phyloP scores from a whole-genome alignment of 192 early-diverging fungal genomes.

The Lobulomyces angularis region DNA sequence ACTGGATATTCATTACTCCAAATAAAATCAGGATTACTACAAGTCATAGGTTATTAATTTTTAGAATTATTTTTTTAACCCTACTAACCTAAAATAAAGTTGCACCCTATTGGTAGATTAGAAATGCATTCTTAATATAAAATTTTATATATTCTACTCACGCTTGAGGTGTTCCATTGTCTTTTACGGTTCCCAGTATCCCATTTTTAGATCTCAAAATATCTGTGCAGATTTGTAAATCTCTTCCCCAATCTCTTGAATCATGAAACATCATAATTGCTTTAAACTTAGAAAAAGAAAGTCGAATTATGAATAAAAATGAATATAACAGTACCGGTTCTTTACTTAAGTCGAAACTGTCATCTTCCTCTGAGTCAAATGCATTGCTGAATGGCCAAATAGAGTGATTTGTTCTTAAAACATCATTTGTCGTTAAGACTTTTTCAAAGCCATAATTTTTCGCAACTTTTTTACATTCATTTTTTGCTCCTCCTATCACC shows the following conservation, averaged over 20 bases:
- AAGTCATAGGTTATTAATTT: background rate
- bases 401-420: constrained; percentile 46
- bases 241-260: constrained; percentile 75
- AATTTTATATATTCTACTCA: constrained; percentile 10
- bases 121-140: constrained; percentile 30
- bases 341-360: constrained; percentile 2
- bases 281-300: constrained; percentile 18
- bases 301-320: constrained; percentile 6
- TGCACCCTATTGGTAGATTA: constrained; percentile 65
- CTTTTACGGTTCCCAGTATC: constrained; percentile 36
- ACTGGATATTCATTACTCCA: constrained; percentile 78
- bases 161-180: constrained; percentile 1
- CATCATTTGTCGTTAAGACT: constrained; percentile 53
- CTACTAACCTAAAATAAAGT: constrained; percentile 27
- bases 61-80: background rate
- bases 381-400: constrained; percentile 53
- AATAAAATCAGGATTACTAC: constrained; percentile 38
- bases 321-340: constrained; percentile 3
- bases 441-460: constrained; percentile 56
- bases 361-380: background rate
- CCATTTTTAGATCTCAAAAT: constrained; percentile 46
- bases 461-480: constrained; percentile 15
- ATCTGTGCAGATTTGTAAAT: constrained; percentile 69
- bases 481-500: background rate
- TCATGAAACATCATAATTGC: constrained; percentile 80